phyloP scores from a whole-genome alignment of 2,329 filamentous ascomycete genomes.

The Colletotrichum incanum region DNA sequence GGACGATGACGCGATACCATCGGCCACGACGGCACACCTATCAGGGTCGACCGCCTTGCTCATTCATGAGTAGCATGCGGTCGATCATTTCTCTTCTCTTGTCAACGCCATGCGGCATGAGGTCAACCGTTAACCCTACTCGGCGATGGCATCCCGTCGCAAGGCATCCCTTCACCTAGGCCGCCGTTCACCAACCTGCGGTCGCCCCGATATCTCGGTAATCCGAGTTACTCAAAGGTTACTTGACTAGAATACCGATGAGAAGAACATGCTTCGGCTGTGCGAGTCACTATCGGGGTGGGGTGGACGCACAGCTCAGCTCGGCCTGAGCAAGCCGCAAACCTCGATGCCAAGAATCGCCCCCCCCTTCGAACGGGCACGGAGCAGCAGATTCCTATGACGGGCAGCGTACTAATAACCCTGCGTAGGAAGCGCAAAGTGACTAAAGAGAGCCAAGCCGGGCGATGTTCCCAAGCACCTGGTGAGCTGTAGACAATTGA shows the following conservation, averaged over 20 bases:
- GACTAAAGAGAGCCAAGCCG: not conserved
- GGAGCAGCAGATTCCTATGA: slow-evolving; percentile 6
- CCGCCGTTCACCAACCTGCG: not conserved
- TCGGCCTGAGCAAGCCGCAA: slow-evolving; percentile 3
- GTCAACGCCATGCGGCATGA: no score
- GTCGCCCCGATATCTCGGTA: no score
- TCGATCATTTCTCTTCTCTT: not conserved
- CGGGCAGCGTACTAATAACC: not conserved
- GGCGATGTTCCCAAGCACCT: not conserved
- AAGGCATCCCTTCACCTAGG: no score
- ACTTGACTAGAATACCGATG: not conserved
- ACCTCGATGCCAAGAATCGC: not conserved
- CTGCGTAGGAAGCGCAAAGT: not conserved
- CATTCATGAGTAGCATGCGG: not conserved
- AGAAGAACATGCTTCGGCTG: not conserved
- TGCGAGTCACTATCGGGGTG: not conserved
- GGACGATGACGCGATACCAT: not conserved
- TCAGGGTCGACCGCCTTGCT: not conserved
- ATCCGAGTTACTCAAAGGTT: not conserved
- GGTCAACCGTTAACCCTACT: not conserved
- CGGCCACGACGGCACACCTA: not conserved
- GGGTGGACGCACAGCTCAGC: not conserved
- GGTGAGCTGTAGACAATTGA: not conserved
- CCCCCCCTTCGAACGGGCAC: not conserved
- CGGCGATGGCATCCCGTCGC: not conserved